Base-by-base conservation (phyloP, 371 early-diverging fungal species). In the Circinella umbellata region DNA sequence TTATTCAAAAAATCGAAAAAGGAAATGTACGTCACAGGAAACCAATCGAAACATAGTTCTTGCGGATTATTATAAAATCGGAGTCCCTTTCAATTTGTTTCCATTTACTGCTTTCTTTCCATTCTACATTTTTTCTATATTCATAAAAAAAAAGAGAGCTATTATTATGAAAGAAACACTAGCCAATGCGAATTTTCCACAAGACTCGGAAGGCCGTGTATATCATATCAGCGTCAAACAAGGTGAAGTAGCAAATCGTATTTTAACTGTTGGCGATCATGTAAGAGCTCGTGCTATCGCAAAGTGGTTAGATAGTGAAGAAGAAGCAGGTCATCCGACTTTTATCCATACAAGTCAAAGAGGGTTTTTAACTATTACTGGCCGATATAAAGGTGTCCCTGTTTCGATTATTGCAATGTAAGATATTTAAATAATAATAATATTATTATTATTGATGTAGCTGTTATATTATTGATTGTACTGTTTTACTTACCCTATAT, bases 201-300 rank as follows among this genome's bases (percentile, higher is more conserved):
- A 87, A 71, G 93, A 94, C 69, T 78, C 70, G 37, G 89, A 91
- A 49, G 95, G 95, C 62, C 82, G 92, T 42, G 95, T 95, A 13
- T 96, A 96, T 80, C 98, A 98, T 71, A 88, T 98, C 20, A 91
- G 90, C 67, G 85, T 92, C 14, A 93, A 91, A 71, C 69, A 68
- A 18, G 96, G 96, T 14, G 92, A 97, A 75, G 93, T 95, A 15
- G 94, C 96, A 37, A 94, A 95, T 82, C 88, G 96, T 66, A 89
- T 98, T 64, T 66, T 97, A 51, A 96, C 97, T 3, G 98, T 98
- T 36, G 98, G 98, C 38, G 98, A 98, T 76, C 91, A 89, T 20
- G 85, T 84, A 42, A 87, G 98, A 36, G 96, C 96, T 1, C 80
- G 81, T 39, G 76, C 81, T 47, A 85, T 96, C 63, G 90, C 95